Evolutionary conservation across 192 early-diverging fungal genomes (phyloP), one percentile per base, ranked within the genome.

Genomic region (Funneliformis geosporum): DNA sequence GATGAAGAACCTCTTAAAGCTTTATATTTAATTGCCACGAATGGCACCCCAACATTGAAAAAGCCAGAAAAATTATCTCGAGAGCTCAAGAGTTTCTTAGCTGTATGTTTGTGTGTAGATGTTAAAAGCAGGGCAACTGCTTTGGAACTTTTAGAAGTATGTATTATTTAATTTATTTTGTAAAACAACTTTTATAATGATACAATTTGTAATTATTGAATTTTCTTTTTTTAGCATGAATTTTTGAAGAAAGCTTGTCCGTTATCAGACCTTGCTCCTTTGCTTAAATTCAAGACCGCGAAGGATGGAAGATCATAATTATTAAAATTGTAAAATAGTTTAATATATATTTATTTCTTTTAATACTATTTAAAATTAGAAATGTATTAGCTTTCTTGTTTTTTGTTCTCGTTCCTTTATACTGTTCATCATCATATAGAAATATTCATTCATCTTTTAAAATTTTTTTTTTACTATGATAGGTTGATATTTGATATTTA

Each of bases 11-110:
- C 89, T 65, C 74, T 90, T 40, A 81, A 88, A 79, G 95, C 95
- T 25, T 85, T 96, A 65, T 96, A 94, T 82, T 80, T 96, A 71
- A 96, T 96, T 88, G 96, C 94, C 5, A 94, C 95, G 16, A 95
- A 93, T 76, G 96, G 96, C 23, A 93, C 95, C 1, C 96, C 95
- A 43, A 90, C 88, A 67, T 84, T 97, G 50, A 90, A 95, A 84
- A 89, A 92, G 60, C 94, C 94, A 65, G 95, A 94, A 75, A 86
- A 79, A 61, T 86, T 92, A 84, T 91, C 92, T 40, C 84, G 88
- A 4, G 75, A 85, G n/a, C 96, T 96, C 82, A 85, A 90, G 55
- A 92, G 94, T 81, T 97, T 97, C 86, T 83, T 97, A 71, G 84
- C 85, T 9, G 86, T 88, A 79, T 88, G 91, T 14, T 87, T 95